These are phyloP conservation scores for Aspergillus ellipticus DNA, from an alignment of 495 filamentous ascomycete genomes.

Conservation along the genomic window DNA sequence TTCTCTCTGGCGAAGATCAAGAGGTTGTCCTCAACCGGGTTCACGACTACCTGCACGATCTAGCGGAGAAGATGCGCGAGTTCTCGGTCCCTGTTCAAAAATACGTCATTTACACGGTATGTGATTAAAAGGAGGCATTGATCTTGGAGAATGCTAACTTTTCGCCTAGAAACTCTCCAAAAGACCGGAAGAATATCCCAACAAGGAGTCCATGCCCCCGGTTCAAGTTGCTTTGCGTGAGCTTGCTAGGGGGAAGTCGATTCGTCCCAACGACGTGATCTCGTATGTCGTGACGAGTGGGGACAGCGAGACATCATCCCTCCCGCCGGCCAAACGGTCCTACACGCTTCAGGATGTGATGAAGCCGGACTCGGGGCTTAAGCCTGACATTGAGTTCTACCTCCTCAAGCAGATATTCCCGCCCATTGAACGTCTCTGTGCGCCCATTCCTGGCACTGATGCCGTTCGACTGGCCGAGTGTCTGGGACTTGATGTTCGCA, in stretches of 20 bases:
- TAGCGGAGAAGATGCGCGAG: constrained; percentile 78
- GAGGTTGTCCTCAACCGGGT: constrained; percentile 85
- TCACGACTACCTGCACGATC: constrained; percentile 84
- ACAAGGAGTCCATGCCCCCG: constrained; percentile 91
- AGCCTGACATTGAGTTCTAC: constrained; percentile 93
- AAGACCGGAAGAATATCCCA: constrained; percentile 86
- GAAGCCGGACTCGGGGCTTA: constrained; percentile 66
- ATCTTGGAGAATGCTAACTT: constrained; percentile 10
- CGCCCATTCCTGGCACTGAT: constrained; percentile 89
- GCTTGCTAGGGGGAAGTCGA: constrained; percentile 76
- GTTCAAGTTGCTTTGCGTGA: constrained; percentile 91
- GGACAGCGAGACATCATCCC: constrained; percentile 58
- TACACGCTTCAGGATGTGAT: constrained; percentile 82
- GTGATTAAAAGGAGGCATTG: constrained; percentile 7
- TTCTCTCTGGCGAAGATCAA: constrained; percentile 88
- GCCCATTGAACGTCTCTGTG: constrained; percentile 95
- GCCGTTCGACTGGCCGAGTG: constrained; percentile 85
- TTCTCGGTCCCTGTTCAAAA: constrained; percentile 68
- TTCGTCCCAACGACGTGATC: constrained; percentile 93
- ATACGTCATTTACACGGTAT: constrained; percentile 90
- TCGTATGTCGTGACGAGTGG: constrained; percentile 88
- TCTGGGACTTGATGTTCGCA: constrained; percentile 82
- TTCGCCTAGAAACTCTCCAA: constrained; percentile 76
- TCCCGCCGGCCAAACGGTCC: constrained; percentile 79
- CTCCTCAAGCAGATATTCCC: constrained; percentile 98